phyloP scores from a whole-genome alignment of 2,329 filamentous ascomycete genomes.

The Fusarium newnesense region DNA sequence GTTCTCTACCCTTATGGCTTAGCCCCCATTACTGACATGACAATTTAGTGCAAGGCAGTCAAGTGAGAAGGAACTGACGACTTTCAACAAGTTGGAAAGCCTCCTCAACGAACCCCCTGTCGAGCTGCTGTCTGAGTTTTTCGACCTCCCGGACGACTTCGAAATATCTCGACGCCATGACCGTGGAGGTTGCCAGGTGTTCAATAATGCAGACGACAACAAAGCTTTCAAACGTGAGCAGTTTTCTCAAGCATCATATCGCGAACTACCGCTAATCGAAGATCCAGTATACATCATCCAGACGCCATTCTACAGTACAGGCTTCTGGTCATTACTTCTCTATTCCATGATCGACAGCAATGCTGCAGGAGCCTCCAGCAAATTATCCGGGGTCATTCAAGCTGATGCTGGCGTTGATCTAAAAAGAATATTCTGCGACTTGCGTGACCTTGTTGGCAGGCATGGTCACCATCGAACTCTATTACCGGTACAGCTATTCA shows the following conservation, averaged over 20 bases:
- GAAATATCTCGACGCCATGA: neutral
- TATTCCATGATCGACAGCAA: accelerated
- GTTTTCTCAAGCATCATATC: no score
- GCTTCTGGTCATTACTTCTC: neutral
- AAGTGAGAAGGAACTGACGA: accelerated
- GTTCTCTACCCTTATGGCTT: neutral
- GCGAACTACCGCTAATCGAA: accelerated
- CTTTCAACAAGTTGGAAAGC: neutral
- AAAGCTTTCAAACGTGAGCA: neutral
- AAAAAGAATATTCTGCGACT: accelerated
- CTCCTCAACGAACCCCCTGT: neutral
- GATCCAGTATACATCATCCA: neutral
- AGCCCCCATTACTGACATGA: accelerated
- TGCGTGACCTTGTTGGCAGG: accelerated
- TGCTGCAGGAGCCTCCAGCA: accelerated
- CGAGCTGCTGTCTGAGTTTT: accelerated
- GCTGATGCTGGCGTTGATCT: neutral
- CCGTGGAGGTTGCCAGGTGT: neutral
- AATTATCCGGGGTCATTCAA: neutral
- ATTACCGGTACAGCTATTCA: neutral
- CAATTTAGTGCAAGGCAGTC: neutral
- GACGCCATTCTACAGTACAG: neutral
- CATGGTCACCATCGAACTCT: neutral
- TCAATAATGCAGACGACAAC: no score
- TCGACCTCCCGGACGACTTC: neutral